Evolutionary conservation across 257 asterid species (phyloP), one percentile per base, ranked within the genome.

Genomic region (Henckelia pumila): DNA sequence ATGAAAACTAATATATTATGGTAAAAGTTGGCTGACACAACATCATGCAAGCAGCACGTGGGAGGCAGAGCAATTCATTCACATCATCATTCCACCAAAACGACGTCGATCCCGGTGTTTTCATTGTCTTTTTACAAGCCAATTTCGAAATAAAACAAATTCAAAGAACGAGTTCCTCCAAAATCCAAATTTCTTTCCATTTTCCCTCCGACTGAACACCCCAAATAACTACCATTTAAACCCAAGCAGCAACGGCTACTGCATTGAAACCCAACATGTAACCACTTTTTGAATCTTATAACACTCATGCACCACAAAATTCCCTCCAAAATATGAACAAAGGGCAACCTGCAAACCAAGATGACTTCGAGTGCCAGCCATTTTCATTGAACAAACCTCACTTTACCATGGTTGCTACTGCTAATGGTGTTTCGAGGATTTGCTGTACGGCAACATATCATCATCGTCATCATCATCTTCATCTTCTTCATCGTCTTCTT

Each of bases 261-360:
- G 35, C 67, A 44, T 14, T 22, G 37, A 73, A 37, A 40, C 65
- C 65, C 73, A 63, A 22, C 28, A 56, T 59, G 73, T 72, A 88
- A 86, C 96, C 52, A 83, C 85, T 80, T 89, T 87, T 89, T 78
- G 81, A 89, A 89, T 86, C 83, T 80, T 71, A 35, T 63, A 68
- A 63, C 68, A 24, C 70, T 14, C 58, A 10, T 65, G 79, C 67
- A 70, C 69, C 74, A 28, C 35, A 62, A 62, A 66, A 79, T 78
- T 86, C 96, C 96, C 95, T 79, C 93, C 96, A 82, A 78, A 75
- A 72, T 60, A 71, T 37, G 26, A 35, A 66, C 70, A 70, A 30
- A 60, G 6, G 50, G 64, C 61, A 69, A 25, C 47, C 33, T 53
- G 22, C 25, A 32, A 23, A 20, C 63, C 77, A 59, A 69, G 66